These are phyloP conservation scores for Thymus mandschuricus DNA, from an alignment of 257 asterid species.

Conservation along the genomic window DNA sequence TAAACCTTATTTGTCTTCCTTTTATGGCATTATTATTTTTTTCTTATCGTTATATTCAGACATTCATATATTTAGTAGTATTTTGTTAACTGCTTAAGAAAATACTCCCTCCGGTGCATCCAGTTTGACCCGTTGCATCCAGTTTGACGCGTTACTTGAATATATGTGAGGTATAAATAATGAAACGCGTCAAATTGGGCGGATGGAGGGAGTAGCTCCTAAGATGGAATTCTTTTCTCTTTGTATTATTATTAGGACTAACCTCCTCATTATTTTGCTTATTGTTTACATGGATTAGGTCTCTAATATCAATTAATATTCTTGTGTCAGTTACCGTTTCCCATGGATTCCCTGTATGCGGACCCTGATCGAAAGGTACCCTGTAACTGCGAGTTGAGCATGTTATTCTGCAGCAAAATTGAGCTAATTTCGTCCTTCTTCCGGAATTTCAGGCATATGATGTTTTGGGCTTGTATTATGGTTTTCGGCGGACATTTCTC, in stretches of 20 bases:
- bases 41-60: not conserved
- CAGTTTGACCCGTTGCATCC: no score
- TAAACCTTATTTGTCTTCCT: not conserved
- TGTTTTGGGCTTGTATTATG: slow-evolving; percentile 81
- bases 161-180: no score
- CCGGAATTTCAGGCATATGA: slow-evolving; percentile 68
- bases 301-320: slow-evolving; percentile 25
- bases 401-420: slow-evolving; percentile 4
- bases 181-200: no score
- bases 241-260: slow-evolving; percentile 1
- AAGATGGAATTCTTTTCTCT: slow-evolving; percentile 5
- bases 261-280: not conserved
- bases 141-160: no score
- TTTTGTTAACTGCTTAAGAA: not conserved
- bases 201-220: not conserved
- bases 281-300: slow-evolving; percentile 15
- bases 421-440: slow-evolving; percentile 15
- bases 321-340: slow-evolving; percentile 72
- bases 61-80: not conserved
- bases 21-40: not conserved
- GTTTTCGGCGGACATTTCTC: slow-evolving; percentile 82
- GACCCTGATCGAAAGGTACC: slow-evolving; percentile 84
- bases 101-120: not conserved
- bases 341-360: slow-evolving; percentile 78
- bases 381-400: slow-evolving; percentile 1